A percentile compares a stretch with the other conserved stretches of the same genome.
Conservation (phyloP, 2,329 filamentous ascomycete genomes). For the Talaromyces sp. region DNA sequence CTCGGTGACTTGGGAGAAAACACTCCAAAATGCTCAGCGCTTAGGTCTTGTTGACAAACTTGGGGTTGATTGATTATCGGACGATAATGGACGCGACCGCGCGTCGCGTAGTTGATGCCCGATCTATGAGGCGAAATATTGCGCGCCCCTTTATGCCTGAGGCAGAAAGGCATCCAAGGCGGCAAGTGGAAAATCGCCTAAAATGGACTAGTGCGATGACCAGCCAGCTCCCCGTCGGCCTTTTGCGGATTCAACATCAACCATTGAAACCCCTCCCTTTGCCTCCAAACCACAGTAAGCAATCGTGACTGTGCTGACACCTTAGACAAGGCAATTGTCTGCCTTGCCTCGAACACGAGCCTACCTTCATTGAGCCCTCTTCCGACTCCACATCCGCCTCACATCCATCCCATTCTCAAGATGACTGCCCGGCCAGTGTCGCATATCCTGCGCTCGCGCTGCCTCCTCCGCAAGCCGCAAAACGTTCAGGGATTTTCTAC, state of each 20-base stretch:
- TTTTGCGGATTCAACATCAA: constrained; percentile 45
- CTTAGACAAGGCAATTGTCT: constrained; percentile 14
- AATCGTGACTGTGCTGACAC: constrained; percentile 29
- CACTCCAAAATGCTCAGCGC: not conserved
- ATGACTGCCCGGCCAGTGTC: constrained; percentile 45
- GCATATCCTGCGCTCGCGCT: constrained; percentile 43
- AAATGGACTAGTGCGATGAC: constrained; percentile 34
- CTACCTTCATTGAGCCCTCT: not conserved
- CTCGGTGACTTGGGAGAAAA: no score
- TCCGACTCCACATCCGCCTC: constrained; percentile 12
- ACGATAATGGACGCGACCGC: constrained; percentile 31
- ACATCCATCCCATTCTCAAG: constrained; percentile 28
- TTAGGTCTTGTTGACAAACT: constrained; percentile 10
- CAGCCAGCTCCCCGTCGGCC: constrained; percentile 35
- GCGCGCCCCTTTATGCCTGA: not conserved
- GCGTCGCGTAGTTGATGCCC: constrained; percentile 28
- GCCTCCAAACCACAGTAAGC: constrained; percentile 24
- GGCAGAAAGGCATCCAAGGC: constrained; percentile 18
- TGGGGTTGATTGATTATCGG: constrained; percentile 9
- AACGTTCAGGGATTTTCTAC: constrained; percentile 45
- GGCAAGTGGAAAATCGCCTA: constrained; percentile 27
- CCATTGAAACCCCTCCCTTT: constrained; percentile 34
- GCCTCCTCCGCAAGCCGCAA: constrained; percentile 40
- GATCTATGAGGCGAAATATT: constrained; percentile 15
- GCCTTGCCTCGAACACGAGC: constrained; percentile 9